Evolutionary conservation across 129 eudicot species (phyloP), one percentile per base, ranked within the genome.

Genomic region (Silybum marianum): DNA sequence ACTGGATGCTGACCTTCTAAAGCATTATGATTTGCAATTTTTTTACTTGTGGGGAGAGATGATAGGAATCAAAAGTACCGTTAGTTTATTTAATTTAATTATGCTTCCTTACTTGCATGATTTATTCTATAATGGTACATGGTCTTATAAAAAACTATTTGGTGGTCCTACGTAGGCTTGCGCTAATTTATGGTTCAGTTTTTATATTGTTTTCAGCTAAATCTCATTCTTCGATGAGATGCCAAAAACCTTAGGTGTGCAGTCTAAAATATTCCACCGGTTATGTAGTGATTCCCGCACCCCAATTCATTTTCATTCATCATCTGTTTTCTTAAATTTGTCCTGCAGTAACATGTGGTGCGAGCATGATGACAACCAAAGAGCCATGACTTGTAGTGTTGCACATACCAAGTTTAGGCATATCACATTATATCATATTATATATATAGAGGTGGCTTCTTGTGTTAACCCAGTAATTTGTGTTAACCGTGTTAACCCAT

Each of bases 1-100:
- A 54, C 9, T 54, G 65, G 60, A 18, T 4, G 65, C 22, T 18
- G 65, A 54, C 65, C 65, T 54, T 54, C 65, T 54, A 54, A 54
- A 54, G 22, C 65, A 54, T 54, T n/a, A 16, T 18, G 65, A 54
- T 54, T 54, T 54, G 65, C 65, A 54, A 54, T 16, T 54, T 54
- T 54, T 54, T 54, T 54, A 54, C 65, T 54, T 54, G 65, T 54
- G 22, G 69, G 69, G 23, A 75, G 70, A 75, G 16, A 75, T 16
- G 69, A n/a, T 19, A 28, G 46, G 26, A 75, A 75, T 60, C 32
- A 54, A 24, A 58, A 54, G 70, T 25, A 28, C 69, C 21, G n/a
- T 1, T 3, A 54, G 22, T 54, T 54, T 6, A 54, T 18, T 26
- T 7, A 30, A 48, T 51, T 16, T 28, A 12, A 28, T n/a, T 75